Conservation (phyloP, 2,329 filamentous ascomycete species). For the Colletotrichum trifolii region DNA sequence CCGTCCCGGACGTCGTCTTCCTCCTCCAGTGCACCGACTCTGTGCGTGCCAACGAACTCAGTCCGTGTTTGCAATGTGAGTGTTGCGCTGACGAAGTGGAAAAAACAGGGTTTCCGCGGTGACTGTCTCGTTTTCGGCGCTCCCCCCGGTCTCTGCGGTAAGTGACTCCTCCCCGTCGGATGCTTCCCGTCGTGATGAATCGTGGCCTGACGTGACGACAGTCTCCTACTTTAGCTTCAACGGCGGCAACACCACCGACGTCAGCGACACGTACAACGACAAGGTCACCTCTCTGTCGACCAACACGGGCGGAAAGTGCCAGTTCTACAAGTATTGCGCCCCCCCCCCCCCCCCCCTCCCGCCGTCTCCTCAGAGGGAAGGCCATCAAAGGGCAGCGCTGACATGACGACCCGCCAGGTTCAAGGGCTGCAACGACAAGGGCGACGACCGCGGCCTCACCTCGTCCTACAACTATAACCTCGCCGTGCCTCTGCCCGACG, state of each 20-base stretch:
- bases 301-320: slow-evolving; percentile 31
- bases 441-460: slow-evolving; percentile 30
- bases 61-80: not conserved
- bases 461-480: slow-evolving; percentile 31
- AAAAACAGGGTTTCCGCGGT: slow-evolving; percentile 27
- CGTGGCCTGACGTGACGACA: not conserved
- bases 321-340: slow-evolving; percentile 24
- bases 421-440: slow-evolving; percentile 31
- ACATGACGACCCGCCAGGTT: slow-evolving; percentile 3
- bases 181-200: not conserved
- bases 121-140: slow-evolving; percentile 27
- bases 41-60: not conserved
- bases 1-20: slow-evolving; percentile 19
- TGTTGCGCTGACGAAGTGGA: not conserved
- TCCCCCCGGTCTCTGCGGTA: slow-evolving; percentile 19
- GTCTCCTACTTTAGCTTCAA: slow-evolving; percentile 30
- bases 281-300: slow-evolving; percentile 23
- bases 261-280: slow-evolving; percentile 26
- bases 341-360: no score
- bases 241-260: slow-evolving; percentile 5
- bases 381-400: not conserved
- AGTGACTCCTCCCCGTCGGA: not conserved
- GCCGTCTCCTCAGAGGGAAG: not conserved
- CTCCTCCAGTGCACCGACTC: slow-evolving; percentile 22
- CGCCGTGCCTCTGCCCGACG: slow-evolving; percentile 14